Evolutionary conservation across 331 rosid genomes (phyloP).

Genomic region (Cydonia oblonga): DNA sequence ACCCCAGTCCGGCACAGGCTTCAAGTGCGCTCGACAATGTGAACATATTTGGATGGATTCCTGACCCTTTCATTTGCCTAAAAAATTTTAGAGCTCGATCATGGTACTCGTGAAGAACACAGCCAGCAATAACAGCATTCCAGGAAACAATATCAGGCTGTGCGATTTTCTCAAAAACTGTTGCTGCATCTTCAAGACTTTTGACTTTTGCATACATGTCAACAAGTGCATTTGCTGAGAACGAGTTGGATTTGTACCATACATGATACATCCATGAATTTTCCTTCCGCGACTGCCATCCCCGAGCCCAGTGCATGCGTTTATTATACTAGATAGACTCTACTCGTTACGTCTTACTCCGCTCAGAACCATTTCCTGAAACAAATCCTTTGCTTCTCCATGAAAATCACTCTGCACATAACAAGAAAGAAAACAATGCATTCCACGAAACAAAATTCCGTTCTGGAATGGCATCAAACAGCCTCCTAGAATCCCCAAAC

Average conservation of each 20-base stretch:
- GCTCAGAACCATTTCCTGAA: slow-evolving; percentile 46
- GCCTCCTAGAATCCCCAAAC: slow-evolving; percentile 48
- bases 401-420: slow-evolving; percentile 43
- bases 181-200: slow-evolving; percentile 36
- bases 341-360: slow-evolving; percentile 63
- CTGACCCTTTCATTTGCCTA: slow-evolving; percentile 43
- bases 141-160: slow-evolving; percentile 72
- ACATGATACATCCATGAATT: slow-evolving; percentile 60
- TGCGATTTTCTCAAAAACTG: slow-evolving; percentile 43
- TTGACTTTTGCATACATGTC: slow-evolving; percentile 78
- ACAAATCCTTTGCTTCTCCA: slow-evolving; percentile 45
- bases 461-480: slow-evolving; percentile 37
- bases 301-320: slow-evolving; percentile 51
- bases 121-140: slow-evolving; percentile 86
- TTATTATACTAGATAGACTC: slow-evolving; percentile 61
- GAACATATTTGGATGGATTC: slow-evolving; percentile 47
- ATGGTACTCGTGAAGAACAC: slow-evolving; percentile 59
- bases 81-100: slow-evolving; percentile 44
- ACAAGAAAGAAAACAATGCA: slow-evolving; percentile 68
- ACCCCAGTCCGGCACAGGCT: slow-evolving; percentile 55
- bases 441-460: slow-evolving; percentile 70
- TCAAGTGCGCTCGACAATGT: slow-evolving; percentile 71
- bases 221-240: slow-evolving; percentile 71
- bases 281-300: slow-evolving; percentile 37
- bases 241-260: too few relatives aligned